Conservation (phyloP, 2,329 filamentous ascomycete species). For the Sporothrix humicola region DNA sequence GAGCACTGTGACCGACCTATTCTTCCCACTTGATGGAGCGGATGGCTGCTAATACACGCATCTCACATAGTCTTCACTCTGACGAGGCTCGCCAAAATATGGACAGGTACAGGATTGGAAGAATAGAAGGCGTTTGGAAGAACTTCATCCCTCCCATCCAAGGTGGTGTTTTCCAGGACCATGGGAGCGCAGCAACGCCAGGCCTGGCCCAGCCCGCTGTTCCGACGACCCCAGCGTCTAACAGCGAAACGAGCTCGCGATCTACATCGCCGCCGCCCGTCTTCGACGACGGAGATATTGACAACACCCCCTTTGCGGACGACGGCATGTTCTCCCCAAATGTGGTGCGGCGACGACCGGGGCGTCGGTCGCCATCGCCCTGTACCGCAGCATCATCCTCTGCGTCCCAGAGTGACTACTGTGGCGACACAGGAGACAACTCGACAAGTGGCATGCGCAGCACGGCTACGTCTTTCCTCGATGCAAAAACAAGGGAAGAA, state of each 20-base stretch:
- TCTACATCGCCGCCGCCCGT: conserved; percentile 54
- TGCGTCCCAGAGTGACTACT: conserved; percentile 29
- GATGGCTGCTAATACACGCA: neutral
- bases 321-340: neutral
- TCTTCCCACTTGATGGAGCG: too few species aligned
- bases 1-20: too few species aligned
- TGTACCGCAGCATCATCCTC: conserved; percentile 64
- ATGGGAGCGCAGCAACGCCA: conserved; percentile 37
- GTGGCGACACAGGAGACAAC: neutral
- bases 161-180: conserved; percentile 73
- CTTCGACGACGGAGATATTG: conserved; percentile 51
- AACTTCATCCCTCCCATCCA: conserved; percentile 94
- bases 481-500: conserved; percentile 74
- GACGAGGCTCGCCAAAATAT: conserved; percentile 75
- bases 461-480: conserved; percentile 64
- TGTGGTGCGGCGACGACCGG: neutral
- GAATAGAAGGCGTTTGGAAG: conserved; percentile 78
- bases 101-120: conserved; percentile 82
- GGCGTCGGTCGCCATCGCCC: conserved; percentile 45
- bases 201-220: neutral
- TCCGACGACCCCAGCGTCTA: neutral
- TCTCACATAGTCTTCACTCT: conserved; percentile 73
- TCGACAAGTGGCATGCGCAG: conserved; percentile 45
- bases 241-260: conserved; percentile 37
- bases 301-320: neutral